Percentiles rank a stretch among this genome's conserved stretches.
Evolutionary conservation across 139 green algal genomes (phyloP).

Genomic region (Raphidocelis subcapitata): DNA sequence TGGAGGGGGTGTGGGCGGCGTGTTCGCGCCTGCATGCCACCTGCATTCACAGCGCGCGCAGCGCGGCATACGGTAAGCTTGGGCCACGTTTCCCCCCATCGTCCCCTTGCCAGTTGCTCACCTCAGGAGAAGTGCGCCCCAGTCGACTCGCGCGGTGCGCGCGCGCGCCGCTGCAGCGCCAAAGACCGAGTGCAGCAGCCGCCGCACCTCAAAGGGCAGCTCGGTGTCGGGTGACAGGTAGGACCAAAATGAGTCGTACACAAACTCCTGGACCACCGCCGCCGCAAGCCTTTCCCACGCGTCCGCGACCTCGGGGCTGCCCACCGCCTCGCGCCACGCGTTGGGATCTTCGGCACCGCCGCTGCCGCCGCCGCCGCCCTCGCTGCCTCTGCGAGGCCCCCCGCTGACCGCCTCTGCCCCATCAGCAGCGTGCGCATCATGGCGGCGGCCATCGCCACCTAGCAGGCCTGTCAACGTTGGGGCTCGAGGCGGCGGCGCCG

Average conservation of each 20-base stretch:
- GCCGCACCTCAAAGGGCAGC: conserved; percentile 75
- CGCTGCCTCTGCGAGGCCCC: no score
- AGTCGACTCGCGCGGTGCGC: conserved; percentile 47
- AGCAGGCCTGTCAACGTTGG: no score
- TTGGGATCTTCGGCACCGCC: no score
- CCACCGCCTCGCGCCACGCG: conserved; percentile 52
- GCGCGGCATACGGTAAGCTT: not conserved
- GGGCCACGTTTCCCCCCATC: not conserved
- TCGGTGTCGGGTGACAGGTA: conserved; percentile 71
- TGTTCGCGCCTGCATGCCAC: not conserved
- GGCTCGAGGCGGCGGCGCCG: no score
- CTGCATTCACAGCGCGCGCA: not conserved
- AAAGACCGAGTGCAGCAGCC: conserved; percentile 71
- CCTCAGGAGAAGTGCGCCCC: conserved; percentile 53
- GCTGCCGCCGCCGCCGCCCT: no score
- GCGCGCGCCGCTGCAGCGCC: conserved; percentile 55
- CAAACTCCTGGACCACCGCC: conserved; percentile 77
- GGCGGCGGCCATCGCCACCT: no score
- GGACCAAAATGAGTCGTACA: conserved; percentile 80
- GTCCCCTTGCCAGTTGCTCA: conserved; percentile 18
- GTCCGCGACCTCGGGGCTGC: conserved; percentile 47
- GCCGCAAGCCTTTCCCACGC: conserved; percentile 67
- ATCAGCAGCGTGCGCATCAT: no score
- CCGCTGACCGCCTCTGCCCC: no score
- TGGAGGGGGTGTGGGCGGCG: not conserved